phyloP scores from a whole-genome alignment of 2,329 filamentous ascomycete species.

The Amylocarpus encephaloides region DNA sequence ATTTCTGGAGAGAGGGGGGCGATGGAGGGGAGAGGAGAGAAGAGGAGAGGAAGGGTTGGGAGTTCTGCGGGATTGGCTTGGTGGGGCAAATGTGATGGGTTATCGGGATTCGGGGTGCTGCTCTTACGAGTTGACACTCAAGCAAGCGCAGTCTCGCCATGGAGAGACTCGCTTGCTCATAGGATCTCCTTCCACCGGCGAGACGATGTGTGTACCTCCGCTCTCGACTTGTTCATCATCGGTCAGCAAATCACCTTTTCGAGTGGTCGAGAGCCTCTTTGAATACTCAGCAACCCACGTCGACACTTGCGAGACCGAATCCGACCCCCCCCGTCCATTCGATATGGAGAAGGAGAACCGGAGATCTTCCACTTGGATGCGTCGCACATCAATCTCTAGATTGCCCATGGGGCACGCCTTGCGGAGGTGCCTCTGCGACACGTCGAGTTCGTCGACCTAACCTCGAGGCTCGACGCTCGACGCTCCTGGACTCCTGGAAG shows the following conservation, averaged over 20 bases:
- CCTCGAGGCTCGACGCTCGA: too few relatives aligned
- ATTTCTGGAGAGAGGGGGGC: neutral
- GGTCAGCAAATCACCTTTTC: constrained; percentile 2
- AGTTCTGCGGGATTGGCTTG: neutral
- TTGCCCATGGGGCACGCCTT: neutral
- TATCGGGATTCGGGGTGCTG: too few relatives aligned
- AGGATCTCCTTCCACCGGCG: neutral
- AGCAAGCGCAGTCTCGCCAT: too few relatives aligned
- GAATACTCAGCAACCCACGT: neutral
- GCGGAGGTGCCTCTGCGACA: too few relatives aligned
- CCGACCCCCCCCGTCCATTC: too few relatives aligned
- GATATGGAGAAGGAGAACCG: neutral
- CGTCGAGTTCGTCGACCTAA: too few relatives aligned
- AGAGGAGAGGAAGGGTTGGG: neutral
- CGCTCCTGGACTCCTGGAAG: too few relatives aligned
- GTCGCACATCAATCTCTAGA: neutral
- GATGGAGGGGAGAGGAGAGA: neutral
- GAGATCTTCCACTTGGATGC: neutral
- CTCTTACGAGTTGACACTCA: too few relatives aligned
- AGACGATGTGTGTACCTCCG: neutral
- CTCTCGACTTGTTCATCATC: neutral
- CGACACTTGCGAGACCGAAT: neutral
- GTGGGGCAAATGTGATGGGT: too few relatives aligned
- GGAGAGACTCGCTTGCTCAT: too few relatives aligned
- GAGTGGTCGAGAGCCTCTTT: neutral